These are phyloP conservation scores for Trichoderma simmonsii DNA, from an alignment of 2,329 filamentous ascomycete species.

Conservation along the genomic window DNA sequence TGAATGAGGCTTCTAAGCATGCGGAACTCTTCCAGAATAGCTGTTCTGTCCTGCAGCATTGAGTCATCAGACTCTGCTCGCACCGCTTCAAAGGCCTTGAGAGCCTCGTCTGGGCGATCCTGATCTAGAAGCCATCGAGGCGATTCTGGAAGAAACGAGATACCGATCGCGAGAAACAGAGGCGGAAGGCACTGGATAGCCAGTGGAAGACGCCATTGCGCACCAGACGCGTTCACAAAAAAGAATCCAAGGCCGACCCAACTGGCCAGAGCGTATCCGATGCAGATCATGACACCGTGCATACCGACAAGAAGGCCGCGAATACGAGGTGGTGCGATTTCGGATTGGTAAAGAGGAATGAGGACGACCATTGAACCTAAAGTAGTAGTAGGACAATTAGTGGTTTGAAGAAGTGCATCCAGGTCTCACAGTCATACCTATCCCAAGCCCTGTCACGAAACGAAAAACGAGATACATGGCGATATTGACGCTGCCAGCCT, in stretches of 20 bases:
- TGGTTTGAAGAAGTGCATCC: not conserved
- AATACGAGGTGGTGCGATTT: not conserved
- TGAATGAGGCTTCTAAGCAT: not conserved
- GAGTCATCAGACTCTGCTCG: not conserved
- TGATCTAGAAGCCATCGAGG: not conserved
- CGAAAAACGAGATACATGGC: slow-evolving; percentile 6
- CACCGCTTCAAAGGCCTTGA: not conserved
- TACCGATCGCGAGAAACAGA: not conserved
- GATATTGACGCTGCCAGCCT: not conserved
- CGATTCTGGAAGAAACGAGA: not conserved
- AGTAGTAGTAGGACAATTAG: not conserved
- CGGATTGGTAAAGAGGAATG: not conserved
- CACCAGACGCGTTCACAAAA: not conserved
- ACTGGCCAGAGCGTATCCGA: not conserved
- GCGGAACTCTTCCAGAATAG: not conserved
- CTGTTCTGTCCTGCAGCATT: not conserved
- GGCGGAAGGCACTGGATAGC: not conserved
- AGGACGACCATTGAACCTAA: not conserved
- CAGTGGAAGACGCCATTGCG: not conserved
- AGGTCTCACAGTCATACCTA: not conserved
- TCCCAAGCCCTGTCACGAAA: not conserved
- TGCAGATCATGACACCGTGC: slow-evolving; percentile 2
- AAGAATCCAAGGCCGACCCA: not conserved
- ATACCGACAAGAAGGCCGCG: slow-evolving; percentile 2
- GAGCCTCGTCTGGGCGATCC: not conserved